Percentiles rank a stretch among this genome's conserved stretches.
Conservation (phyloP, 1,284 basidiomycete species). For the Tilletia horrida region DNA sequence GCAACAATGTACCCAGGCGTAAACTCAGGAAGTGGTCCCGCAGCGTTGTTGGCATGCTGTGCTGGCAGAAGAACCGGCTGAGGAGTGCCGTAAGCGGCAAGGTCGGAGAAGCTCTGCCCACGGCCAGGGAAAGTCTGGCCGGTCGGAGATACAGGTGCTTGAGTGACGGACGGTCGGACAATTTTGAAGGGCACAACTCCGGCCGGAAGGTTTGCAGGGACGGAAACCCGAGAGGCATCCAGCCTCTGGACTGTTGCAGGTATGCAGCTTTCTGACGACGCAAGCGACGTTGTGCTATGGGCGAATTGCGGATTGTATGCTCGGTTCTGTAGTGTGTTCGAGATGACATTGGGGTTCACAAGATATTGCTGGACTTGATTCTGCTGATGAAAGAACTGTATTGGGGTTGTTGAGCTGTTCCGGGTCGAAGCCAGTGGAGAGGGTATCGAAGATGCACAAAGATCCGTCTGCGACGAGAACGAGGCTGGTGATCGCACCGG, state of each 20-base stretch:
- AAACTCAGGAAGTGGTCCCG: too few relatives aligned
- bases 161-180: background rate
- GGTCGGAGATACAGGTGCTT: too few relatives aligned
- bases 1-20: too few relatives aligned
- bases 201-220: conserved; percentile 11
- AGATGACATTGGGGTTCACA: background rate
- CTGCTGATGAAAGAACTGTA: background rate
- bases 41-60: too few relatives aligned
- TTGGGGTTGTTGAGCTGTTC: background rate
- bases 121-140: too few relatives aligned
- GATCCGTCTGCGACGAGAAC: background rate
- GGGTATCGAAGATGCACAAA: background rate
- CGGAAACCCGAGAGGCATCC: conserved; percentile 12
- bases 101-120: too few relatives aligned
- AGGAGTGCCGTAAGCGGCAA: too few relatives aligned
- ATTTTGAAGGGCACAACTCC: conserved; percentile 23
- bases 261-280: background rate
- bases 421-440: conserved; percentile 2
- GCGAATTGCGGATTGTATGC: background rate
- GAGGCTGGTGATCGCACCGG: conserved; percentile 18
- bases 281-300: background rate
- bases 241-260: conserved; percentile 12
- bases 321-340: background rate
- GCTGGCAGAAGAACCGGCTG: too few relatives aligned
- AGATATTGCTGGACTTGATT: background rate